A percentile compares a stretch with the other conserved stretches of the same genome.
Evolutionary conservation across 2,329 filamentous ascomycete genomes (phyloP).

Genomic region (Aspergillus transmontanensis): DNA sequence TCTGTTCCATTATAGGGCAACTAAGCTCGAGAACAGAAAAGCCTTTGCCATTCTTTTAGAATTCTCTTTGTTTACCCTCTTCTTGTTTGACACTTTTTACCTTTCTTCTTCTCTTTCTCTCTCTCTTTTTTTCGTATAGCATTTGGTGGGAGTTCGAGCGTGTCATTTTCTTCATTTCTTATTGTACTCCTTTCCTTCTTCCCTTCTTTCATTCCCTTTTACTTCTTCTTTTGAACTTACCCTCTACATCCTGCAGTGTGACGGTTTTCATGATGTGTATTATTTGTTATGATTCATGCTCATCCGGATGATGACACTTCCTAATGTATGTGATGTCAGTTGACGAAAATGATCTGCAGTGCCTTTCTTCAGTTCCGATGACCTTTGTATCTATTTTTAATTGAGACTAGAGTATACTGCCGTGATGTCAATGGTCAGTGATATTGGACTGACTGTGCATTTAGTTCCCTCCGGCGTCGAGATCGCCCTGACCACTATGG

Average conservation of each 20-base stretch:
- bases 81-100: background rate
- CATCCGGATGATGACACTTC: background rate
- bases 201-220: background rate
- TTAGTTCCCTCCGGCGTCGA: background rate
- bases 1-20: background rate
- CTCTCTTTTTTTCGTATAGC: background rate
- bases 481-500: background rate
- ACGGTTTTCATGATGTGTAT: slow-evolving; percentile 5
- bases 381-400: background rate
- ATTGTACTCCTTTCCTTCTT: background rate
- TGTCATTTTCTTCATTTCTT: background rate
- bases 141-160: slow-evolving; percentile 7
- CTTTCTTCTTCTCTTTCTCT: background rate
- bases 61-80: background rate
- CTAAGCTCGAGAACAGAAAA: background rate
- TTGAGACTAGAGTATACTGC: background rate
- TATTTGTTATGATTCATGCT: background rate
- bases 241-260: background rate
- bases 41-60: background rate
- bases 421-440: background rate
- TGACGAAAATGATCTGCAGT: background rate
- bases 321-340: slow-evolving; percentile 5
- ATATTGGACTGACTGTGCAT: slow-evolving; percentile 2
- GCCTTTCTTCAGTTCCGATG: background rate
- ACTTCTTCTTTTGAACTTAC: background rate